These are phyloP conservation scores for Tetrahymena thermophila DNA, from an alignment of 73 alveolate species.

Conservation along the genomic window DNA sequence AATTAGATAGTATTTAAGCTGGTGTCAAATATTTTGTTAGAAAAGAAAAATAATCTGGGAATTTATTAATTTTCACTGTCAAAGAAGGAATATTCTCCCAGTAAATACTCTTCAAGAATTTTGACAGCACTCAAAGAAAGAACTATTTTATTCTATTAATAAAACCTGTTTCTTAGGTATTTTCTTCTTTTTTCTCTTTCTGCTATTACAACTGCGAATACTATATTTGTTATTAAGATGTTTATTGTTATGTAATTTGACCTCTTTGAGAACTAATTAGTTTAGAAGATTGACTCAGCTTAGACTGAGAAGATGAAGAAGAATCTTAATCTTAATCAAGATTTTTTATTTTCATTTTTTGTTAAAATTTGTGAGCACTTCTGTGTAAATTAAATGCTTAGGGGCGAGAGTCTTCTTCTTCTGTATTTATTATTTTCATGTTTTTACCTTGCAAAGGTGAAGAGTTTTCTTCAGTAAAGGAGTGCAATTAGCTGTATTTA, in stretches of 20 bases:
- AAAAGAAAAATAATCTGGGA: not conserved
- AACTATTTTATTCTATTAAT: not conserved
- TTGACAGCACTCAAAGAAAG: slow-evolving; percentile 1
- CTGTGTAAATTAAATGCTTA: not conserved
- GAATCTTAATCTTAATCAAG: not conserved
- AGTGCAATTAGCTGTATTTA: not conserved
- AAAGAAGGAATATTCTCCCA: not conserved
- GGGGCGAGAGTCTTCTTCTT: not conserved
- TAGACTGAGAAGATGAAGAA: not conserved
- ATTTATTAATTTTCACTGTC: not conserved
- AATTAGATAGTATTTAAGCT: too few relatives aligned
- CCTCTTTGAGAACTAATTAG: not conserved
- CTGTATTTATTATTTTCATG: not conserved
- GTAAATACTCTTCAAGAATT: not conserved
- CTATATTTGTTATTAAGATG: not conserved
- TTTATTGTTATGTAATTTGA: not conserved
- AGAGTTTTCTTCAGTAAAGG: not conserved
- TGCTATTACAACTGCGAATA: not conserved
- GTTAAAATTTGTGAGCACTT: not conserved
- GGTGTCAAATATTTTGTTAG: not conserved
- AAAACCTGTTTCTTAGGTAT: not conserved
- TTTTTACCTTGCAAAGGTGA: not conserved
- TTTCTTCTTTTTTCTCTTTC: not conserved
- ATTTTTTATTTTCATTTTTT: not conserved
- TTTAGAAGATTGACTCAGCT: not conserved